phyloP scores from a whole-genome alignment of 495 filamentous ascomycete genomes.

The Annulohypoxylon bovei region DNA sequence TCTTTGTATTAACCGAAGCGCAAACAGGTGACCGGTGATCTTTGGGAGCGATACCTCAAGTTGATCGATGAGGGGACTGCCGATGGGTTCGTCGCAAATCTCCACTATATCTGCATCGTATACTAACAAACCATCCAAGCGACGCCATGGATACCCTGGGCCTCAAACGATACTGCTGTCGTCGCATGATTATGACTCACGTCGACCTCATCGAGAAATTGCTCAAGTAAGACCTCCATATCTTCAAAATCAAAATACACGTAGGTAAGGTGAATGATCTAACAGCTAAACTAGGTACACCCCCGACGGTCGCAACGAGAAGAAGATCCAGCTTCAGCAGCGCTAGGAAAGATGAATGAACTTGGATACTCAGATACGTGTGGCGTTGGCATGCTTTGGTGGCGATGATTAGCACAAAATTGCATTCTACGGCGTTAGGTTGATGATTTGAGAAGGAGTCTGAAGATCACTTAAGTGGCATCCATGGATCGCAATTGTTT shows the following conservation, averaged over 20 bases:
- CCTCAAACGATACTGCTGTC: constrained; percentile 95
- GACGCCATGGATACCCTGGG: constrained; percentile 94
- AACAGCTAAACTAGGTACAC: constrained; percentile 53
- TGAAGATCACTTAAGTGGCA: constrained; percentile 2
- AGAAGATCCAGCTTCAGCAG: constrained; percentile 55
- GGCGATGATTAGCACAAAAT: constrained; percentile 19
- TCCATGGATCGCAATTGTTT: constrained; percentile 6
- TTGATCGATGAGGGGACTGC: constrained; percentile 78
- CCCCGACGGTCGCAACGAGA: constrained; percentile 62
- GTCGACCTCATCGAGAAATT: constrained; percentile 99
- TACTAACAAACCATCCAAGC: constrained; percentile 55
- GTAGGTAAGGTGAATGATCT: constrained; percentile 10
- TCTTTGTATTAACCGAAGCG: constrained; percentile 25
- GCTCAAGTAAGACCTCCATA: constrained; percentile 72
- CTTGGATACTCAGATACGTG: not conserved
- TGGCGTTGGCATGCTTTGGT: constrained; percentile 8
- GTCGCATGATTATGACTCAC: constrained; percentile 99
- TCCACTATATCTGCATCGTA: not conserved
- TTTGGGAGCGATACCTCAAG: constrained; percentile 93
- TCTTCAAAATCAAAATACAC: not conserved
- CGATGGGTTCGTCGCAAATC: constrained; percentile 72
- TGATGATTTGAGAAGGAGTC: constrained; percentile 39
- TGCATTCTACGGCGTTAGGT: constrained; percentile 48
- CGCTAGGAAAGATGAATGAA: not conserved
- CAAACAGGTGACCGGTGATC: constrained; percentile 87